Conservation (phyloP, 1,284 basidiomycete genomes). For the Entoloma clypeatum region DNA sequence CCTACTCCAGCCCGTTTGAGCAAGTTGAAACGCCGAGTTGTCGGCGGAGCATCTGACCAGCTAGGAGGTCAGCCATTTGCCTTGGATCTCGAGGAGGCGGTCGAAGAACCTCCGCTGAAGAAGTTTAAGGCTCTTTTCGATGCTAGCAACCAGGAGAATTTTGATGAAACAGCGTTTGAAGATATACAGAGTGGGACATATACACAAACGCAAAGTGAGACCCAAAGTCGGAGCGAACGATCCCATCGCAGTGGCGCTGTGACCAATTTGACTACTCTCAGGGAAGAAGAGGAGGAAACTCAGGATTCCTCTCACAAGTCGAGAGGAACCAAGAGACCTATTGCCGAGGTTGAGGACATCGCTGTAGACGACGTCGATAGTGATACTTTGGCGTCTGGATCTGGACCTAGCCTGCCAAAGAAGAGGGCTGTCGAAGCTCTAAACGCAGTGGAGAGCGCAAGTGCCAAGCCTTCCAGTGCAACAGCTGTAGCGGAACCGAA, state of each 20-base stretch:
- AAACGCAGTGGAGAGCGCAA: constrained; percentile 27
- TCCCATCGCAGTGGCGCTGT: constrained; percentile 11
- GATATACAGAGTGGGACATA: constrained; percentile 18
- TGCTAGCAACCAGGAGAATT: constrained; percentile 51
- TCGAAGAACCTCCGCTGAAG: constrained; percentile 55
- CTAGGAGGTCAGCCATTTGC: constrained; percentile 16
- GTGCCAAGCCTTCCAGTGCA: constrained; percentile 20
- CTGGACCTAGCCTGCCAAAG: constrained; percentile 27
- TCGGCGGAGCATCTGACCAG: constrained; percentile 11
- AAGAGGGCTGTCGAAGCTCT: constrained; percentile 38
- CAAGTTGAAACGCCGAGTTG: constrained; percentile 39
- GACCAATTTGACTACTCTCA: constrained; percentile 35
- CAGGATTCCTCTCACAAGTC: constrained; percentile 15
- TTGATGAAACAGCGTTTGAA: constrained; percentile 15
- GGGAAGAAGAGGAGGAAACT: constrained; percentile 56
- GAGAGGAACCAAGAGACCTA: constrained; percentile 35
- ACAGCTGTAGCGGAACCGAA: too few relatives aligned
- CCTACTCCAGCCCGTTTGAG: constrained; percentile 26
- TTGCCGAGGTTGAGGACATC: constrained; percentile 32
- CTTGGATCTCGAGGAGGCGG: constrained; percentile 21
- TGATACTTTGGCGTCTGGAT: constrained; percentile 10
- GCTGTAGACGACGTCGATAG: constrained; percentile 36
- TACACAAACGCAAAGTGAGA: constrained; percentile 39
- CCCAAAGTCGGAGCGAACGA: constrained; percentile 22
- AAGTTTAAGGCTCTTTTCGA: constrained; percentile 72